Conservation (phyloP, 106 monocot genomes). For the Dendrobium nobile region DNA sequence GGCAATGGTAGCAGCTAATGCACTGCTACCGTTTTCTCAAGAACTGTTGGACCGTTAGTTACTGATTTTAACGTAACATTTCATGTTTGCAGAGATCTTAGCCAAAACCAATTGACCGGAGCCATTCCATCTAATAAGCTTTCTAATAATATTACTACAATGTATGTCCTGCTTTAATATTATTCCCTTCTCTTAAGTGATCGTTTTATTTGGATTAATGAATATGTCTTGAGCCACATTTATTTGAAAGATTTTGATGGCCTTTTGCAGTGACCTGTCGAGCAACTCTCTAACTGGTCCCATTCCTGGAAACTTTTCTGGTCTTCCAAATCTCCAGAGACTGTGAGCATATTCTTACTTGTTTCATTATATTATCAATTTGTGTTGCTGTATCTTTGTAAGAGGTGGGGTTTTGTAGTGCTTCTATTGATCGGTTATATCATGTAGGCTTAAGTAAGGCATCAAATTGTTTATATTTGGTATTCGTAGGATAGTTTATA, state of each 20-base stretch:
- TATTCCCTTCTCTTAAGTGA: background rate
- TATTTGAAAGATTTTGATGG: background rate
- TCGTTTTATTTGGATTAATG: background rate
- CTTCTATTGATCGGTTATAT: background rate
- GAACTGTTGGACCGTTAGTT: background rate
- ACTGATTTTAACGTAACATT: constrained; percentile 4
- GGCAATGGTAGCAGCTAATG: background rate
- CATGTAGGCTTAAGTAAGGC: background rate
- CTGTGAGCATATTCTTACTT: constrained; percentile 42
- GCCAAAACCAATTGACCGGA: constrained; percentile 63
- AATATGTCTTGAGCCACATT: background rate
- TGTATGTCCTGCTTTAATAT: constrained; percentile 34
- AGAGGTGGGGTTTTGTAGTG: background rate
- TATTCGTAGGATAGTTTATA: background rate
- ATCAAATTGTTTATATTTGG: background rate
- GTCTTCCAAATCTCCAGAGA: constrained; percentile 60
- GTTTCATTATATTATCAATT: background rate
- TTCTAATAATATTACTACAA: constrained; percentile 68
- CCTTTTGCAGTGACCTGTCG: constrained; percentile 58
- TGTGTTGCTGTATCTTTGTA: background rate
- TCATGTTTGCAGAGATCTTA: constrained; percentile 69
- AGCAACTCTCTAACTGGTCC: constrained; percentile 56
- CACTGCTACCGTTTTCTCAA: background rate
- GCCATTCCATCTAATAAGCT: constrained; percentile 53
- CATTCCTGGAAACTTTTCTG: constrained; percentile 63